These are phyloP conservation scores for Lagenidium giganteum DNA, from an alignment of 352 stramenopile species.

Conservation along the genomic window DNA sequence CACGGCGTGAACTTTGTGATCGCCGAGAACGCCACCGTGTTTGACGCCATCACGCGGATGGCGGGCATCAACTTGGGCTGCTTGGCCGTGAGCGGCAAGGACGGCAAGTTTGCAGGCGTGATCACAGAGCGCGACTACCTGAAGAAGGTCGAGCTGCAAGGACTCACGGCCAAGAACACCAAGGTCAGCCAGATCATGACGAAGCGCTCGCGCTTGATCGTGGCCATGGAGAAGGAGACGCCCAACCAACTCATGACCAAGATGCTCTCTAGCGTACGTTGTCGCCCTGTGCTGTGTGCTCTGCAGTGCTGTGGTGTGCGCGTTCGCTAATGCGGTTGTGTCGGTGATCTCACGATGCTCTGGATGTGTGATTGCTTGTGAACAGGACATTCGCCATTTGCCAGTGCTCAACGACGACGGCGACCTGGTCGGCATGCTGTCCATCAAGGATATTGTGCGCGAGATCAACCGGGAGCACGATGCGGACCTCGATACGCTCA, in stretches of 20 bases:
- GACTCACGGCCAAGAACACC: constrained; percentile 81
- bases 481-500: constrained; percentile 77
- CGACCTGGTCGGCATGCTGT: constrained; percentile 90
- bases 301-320: no score
- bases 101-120: constrained; percentile 88
- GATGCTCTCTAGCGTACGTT: constrained; percentile 89
- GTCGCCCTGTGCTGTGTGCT: neutral
- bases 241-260: constrained; percentile 93
- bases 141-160: constrained; percentile 93
- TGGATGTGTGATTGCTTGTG: neutral
- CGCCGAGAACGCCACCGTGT: constrained; percentile 88
- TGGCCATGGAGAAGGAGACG: constrained; percentile 81
- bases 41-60: constrained; percentile 94
- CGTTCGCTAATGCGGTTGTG: no score
- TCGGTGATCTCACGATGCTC: neutral
- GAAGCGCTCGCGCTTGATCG: constrained; percentile 86
- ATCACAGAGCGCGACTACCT: constrained; percentile 95
- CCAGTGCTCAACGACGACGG: constrained; percentile 91
- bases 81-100: constrained; percentile 85
- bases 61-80: constrained; percentile 91
- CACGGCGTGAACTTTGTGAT: constrained; percentile 94
- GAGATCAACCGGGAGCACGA: constrained; percentile 80
- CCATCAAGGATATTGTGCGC: constrained; percentile 92
- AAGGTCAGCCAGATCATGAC: constrained; percentile 94
- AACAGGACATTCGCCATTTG: constrained; percentile 91